Evolutionary conservation across 331 rosid genomes (phyloP).

Genomic region (Prunus yedoensis): DNA sequence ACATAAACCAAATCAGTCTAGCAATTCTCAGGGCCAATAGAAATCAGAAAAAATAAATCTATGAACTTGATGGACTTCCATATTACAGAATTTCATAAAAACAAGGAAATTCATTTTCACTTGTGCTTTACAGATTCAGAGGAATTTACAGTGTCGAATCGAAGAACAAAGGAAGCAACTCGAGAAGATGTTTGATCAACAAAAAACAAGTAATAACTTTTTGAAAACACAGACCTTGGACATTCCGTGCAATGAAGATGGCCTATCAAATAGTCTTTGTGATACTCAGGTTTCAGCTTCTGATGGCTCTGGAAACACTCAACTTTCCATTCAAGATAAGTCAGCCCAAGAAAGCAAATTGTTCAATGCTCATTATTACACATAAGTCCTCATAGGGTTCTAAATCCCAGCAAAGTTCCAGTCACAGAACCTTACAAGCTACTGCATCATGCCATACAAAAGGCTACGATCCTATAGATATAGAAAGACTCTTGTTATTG

Average conservation of each 20-base stretch:
- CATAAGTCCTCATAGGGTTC: not conserved
- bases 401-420: not conserved
- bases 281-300: conserved; percentile 5
- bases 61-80: too few relatives aligned
- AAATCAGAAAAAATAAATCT: too few relatives aligned
- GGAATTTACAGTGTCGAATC: conserved; percentile 47
- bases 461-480: too few relatives aligned
- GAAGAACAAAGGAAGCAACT: conserved; percentile 36
- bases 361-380: not conserved
- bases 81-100: not conserved
- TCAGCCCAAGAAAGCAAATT: not conserved
- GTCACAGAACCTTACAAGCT: not conserved
- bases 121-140: conserved; percentile 49
- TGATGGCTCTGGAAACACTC: conserved; percentile 14
- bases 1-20: not conserved
- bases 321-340: conserved; percentile 28
- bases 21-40: too few relatives aligned
- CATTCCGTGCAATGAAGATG: not conserved
- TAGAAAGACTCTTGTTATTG: not conserved
- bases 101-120: not conserved
- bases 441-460: not conserved
- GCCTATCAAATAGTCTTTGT: conserved; percentile 9
- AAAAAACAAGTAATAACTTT: conserved; percentile 16
- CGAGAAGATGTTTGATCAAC: conserved; percentile 43
- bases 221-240: conserved; percentile 8